These are phyloP conservation scores for Fragilariopsis cylindrus DNA, from an alignment of 108 stramenopile species.

Conservation along the genomic window DNA sequence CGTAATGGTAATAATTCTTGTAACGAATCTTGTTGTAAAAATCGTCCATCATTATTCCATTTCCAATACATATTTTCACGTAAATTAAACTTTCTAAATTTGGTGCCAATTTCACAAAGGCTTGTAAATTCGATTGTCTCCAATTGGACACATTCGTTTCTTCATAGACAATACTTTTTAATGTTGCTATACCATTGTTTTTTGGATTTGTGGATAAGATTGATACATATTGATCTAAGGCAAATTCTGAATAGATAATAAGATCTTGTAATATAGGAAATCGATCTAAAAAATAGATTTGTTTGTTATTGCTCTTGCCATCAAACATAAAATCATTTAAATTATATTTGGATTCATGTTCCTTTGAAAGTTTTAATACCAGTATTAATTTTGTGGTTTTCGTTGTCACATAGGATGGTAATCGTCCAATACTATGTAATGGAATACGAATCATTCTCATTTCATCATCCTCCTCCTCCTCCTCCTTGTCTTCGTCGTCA, in stretches of 20 bases:
- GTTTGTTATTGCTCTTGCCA: too few species aligned
- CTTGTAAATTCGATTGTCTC: neutral
- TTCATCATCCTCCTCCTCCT: neutral
- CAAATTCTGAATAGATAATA: constrained; percentile 4
- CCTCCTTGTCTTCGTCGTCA: neutral
- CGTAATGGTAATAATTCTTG: neutral
- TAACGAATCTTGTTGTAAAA: neutral
- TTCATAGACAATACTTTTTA: constrained; percentile 1
- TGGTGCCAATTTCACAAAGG: constrained; percentile 6
- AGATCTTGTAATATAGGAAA: constrained; percentile 2
- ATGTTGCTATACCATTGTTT: neutral
- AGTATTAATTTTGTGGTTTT: constrained; percentile 6
- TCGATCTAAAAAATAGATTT: neutral
- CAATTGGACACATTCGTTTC: constrained; percentile 6
- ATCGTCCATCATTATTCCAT: neutral
- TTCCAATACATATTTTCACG: neutral
- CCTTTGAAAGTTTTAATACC: neutral
- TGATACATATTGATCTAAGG: constrained; percentile 1
- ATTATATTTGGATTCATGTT: neutral
- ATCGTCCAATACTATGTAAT: neutral
- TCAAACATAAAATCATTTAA: neutral
- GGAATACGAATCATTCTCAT: neutral
- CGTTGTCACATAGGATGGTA: neutral
- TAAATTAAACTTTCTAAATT: neutral
- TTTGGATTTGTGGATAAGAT: neutral